Base-by-base conservation (phyloP, 2,329 filamentous ascomycete genomes). In the Colletotrichum orbiculare region DNA sequence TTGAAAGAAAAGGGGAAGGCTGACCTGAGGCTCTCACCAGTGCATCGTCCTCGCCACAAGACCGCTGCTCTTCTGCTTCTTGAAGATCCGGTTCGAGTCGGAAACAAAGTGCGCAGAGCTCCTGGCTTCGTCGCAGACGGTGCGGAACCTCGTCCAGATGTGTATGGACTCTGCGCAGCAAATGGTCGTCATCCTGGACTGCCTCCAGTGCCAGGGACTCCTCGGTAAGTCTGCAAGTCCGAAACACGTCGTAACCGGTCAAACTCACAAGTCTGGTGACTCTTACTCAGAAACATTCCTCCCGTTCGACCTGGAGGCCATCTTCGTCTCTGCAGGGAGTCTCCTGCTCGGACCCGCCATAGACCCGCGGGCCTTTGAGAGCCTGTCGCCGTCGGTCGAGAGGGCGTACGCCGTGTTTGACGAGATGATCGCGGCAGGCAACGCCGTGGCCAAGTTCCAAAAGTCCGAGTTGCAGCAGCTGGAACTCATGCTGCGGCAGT, bases 381-480 rank as follows among this genome's bases (percentile, higher is more conserved):
- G 75, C 47, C 74, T 74, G 2, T 66, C 69, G 0, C 58, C 68
- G 0, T 84, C 80, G 74, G 68, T 82, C 0, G 75, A 80, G 2
- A 81, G 79, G 42, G 77, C 80, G 0, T 79, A 81, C 43, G 58
- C 68, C 0, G 77, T 85, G 6, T 75, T 85, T 4, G 79, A 83
- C 34, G 81, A 82, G 11, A 83, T 85, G 73, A 73, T 79, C 8
- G 73, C 74, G 1, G 77, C 77, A 39, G 82, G 83, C 0, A 85
- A 84, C 49, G 72, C 78, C 1, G 77, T 84, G 9, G 83, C 83
- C 0, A 73, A 74, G 6, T 80, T 80, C 42, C 76, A 79, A 10
- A 75, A 78, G 47, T 74, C 74, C 2, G 83, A 85, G 64, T 72
- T 85, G 2, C 76, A 81, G 39, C 80, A 82, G 50, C 71, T 85